Evolutionary conservation across 495 filamentous ascomycete genomes (phyloP).

Genomic region (Rhypophila decipiens): DNA sequence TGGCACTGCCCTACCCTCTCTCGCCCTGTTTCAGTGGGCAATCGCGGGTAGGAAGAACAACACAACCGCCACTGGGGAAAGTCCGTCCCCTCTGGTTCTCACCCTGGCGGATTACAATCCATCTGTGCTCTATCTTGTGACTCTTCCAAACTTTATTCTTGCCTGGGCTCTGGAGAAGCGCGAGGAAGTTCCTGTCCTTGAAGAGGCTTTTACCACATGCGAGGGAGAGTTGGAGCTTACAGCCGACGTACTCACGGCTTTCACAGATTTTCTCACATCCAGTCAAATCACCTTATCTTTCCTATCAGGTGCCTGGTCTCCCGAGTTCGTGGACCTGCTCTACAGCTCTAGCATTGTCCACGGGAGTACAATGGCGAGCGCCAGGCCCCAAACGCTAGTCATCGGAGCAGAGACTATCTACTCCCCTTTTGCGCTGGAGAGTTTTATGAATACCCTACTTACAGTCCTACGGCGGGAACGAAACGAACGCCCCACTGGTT

Average conservation of each 20-base stretch:
- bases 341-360: slow-evolving; percentile 15
- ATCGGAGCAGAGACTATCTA: slow-evolving; percentile 96
- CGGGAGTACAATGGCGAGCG: slow-evolving; percentile 9
- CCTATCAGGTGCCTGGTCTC: slow-evolving; percentile 79
- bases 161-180: slow-evolving; percentile 59
- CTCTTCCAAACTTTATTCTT: slow-evolving; percentile 80
- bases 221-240: slow-evolving; percentile 74
- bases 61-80: slow-evolving; percentile 10
- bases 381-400: slow-evolving; percentile 42
- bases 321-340: slow-evolving; percentile 56
- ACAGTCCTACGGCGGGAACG: slow-evolving; percentile 53
- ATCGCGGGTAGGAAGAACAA: slow-evolving; percentile 30
- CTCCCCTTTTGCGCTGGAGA: slow-evolving; percentile 62
- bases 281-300: slow-evolving; percentile 60
- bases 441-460: slow-evolving; percentile 70
- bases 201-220: slow-evolving; percentile 31
- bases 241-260: slow-evolving; percentile 52
- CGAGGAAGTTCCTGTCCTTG: slow-evolving; percentile 19
- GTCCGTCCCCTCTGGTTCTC: slow-evolving; percentile 43
- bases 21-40: slow-evolving; percentile 68
- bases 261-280: slow-evolving; percentile 50
- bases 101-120: slow-evolving; percentile 87
- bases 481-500: slow-evolving; percentile 24
- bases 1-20: slow-evolving; percentile 79
- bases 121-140: slow-evolving; percentile 77